phyloP scores from a whole-genome alignment of 2,329 filamentous ascomycete genomes.

The Epichloe brachyelytri region DNA sequence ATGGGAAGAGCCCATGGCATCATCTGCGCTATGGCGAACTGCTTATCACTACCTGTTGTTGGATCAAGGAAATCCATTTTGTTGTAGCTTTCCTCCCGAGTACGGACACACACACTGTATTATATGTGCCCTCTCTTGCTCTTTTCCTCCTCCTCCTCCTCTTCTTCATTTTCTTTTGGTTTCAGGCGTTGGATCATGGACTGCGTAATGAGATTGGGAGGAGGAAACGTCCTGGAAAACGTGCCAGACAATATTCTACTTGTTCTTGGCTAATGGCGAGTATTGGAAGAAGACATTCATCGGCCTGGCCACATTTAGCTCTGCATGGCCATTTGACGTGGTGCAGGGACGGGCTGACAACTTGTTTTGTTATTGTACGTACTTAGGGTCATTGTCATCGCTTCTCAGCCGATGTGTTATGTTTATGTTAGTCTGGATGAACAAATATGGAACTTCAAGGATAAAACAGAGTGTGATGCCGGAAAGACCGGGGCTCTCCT shows the following conservation, averaged over 20 bases:
- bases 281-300: background rate
- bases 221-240: background rate
- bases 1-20: background rate
- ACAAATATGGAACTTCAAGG: background rate
- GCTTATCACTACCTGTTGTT: background rate
- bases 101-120: background rate
- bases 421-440: constrained; percentile 1
- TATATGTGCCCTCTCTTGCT: background rate
- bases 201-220: background rate
- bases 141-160: constrained; percentile 6
- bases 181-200: constrained; percentile 5
- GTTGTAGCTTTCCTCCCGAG: background rate
- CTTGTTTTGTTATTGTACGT: constrained; percentile 2
- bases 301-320: background rate
- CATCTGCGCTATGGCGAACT: constrained; percentile 1
- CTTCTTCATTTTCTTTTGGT: constrained; percentile 5
- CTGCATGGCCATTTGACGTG: background rate
- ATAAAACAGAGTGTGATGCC: background rate
- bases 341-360: background rate
- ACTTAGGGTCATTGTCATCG: constrained; percentile 4
- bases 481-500: too few relatives aligned
- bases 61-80: background rate
- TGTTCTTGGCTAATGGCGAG: background rate
- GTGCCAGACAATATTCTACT: background rate
- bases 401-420: constrained; percentile 7